A percentile compares a stretch with the other conserved stretches of the same genome.
Conservation (phyloP, 1,284 basidiomycete genomes). For the Fistulinella staudtii region DNA sequence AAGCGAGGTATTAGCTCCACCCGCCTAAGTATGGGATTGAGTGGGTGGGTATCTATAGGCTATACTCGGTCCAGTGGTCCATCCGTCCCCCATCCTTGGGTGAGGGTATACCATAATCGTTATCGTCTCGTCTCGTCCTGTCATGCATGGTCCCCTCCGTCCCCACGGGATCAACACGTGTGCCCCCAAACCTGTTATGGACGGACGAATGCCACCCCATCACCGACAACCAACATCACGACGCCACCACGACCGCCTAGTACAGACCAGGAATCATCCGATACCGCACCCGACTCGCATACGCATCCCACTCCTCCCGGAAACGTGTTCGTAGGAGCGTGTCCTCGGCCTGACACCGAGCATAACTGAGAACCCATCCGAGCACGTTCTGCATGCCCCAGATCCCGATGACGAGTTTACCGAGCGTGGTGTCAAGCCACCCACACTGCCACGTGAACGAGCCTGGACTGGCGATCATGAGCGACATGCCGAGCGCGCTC, state of each 20-base stretch:
- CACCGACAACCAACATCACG: not conserved
- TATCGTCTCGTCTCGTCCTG: no score
- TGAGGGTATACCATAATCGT: not conserved
- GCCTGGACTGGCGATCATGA: conserved; percentile 26
- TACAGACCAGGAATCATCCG: conserved; percentile 26
- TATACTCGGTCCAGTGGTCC: no score
- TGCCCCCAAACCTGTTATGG: no score
- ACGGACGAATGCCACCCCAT: no score
- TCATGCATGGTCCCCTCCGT: no score
- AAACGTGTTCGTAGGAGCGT: conserved; percentile 16
- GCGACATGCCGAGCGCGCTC: conserved; percentile 22
- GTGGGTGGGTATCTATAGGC: not conserved
- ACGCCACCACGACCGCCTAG: conserved; percentile 1
- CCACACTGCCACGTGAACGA: conserved; percentile 23
- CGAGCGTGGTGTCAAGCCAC: conserved; percentile 23
- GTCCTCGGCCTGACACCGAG: conserved; percentile 20
- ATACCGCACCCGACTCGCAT: conserved; percentile 22
- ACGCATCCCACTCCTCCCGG: conserved; percentile 18
- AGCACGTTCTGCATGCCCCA: conserved; percentile 21
- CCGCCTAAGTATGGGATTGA: not conserved
- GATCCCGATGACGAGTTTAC: conserved; percentile 13
- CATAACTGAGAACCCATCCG: conserved; percentile 10
- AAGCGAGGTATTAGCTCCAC: not conserved
- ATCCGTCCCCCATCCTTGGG: no score
- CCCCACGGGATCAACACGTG: not conserved